phyloP scores from a whole-genome alignment of 2,329 filamentous ascomycete genomes.

The Fragosphaeria purpurea region DNA sequence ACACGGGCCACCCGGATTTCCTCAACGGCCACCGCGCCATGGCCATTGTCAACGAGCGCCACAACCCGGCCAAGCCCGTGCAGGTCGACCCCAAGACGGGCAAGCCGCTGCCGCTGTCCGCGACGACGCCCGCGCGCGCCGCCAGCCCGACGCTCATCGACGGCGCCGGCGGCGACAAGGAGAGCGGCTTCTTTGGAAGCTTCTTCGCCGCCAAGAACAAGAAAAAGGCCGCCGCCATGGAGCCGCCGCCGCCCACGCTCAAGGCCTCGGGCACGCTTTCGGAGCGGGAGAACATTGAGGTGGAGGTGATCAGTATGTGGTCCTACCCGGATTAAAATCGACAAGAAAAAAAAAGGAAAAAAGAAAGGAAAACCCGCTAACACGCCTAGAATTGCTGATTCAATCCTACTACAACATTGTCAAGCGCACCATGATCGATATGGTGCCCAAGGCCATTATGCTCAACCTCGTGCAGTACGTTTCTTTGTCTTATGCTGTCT shows the following conservation, averaged over 20 bases:
- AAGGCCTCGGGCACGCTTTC: constrained; percentile 91
- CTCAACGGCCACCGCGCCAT: constrained; percentile 94
- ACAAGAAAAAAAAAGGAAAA: too few species aligned
- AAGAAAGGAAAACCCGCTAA: neutral
- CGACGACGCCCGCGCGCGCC: constrained; percentile 58
- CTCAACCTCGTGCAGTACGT: constrained; percentile 85
- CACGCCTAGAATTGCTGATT: constrained; percentile 70
- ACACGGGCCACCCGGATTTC: constrained; percentile 97
- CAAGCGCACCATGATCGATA: constrained; percentile 96
- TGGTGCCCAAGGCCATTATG: constrained; percentile 99
- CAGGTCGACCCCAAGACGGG: constrained; percentile 98
- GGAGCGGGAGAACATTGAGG: constrained; percentile 89
- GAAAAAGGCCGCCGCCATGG: constrained; percentile 99
- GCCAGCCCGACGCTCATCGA: constrained; percentile 61
- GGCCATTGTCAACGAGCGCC: constrained; percentile 93
- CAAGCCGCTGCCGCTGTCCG: constrained; percentile 64
- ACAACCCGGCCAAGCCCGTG: constrained; percentile 70
- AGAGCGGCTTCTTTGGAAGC: constrained; percentile 87
- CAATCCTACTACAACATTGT: constrained; percentile 98
- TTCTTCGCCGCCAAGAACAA: constrained; percentile 99
- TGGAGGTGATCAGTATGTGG: constrained; percentile 83
- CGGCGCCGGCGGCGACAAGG: constrained; percentile 35
- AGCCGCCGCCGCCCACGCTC: constrained; percentile 80
- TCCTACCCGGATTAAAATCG: too few species aligned
- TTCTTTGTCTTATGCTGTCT: neutral